phyloP scores from a whole-genome alignment of 2,329 filamentous ascomycete species.

The Diaporthe amygdali region DNA sequence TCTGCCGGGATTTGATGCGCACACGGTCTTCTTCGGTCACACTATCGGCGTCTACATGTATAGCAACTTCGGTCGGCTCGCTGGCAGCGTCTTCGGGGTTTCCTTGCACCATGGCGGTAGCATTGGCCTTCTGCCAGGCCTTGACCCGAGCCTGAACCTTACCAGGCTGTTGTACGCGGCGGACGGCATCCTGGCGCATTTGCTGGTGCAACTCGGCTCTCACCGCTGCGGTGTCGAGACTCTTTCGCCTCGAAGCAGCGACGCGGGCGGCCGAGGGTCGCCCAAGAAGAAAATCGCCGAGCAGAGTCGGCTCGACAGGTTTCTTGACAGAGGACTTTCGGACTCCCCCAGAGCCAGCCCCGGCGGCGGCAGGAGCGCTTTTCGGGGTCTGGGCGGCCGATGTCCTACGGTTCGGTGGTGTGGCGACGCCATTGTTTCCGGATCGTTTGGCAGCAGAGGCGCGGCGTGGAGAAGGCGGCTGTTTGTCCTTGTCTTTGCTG shows the following conservation, averaged over 20 bases:
- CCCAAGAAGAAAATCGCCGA: constrained; percentile 63
- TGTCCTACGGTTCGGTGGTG: constrained; percentile 32
- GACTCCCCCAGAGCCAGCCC: constrained; percentile 31
- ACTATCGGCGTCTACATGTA: constrained; percentile 63
- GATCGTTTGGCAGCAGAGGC: constrained; percentile 24
- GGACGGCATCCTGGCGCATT: constrained; percentile 64
- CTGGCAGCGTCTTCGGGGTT: constrained; percentile 58
- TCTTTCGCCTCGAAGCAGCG: constrained; percentile 55
- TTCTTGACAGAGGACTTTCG: constrained; percentile 44
- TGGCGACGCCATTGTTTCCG: constrained; percentile 30
- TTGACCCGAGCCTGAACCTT: constrained; percentile 81
- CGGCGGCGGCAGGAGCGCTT: constrained; percentile 45
- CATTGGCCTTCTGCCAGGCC: constrained; percentile 83
- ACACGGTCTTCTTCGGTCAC: constrained; percentile 67
- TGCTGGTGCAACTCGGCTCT: constrained; percentile 59
- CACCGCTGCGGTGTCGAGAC: constrained; percentile 58
- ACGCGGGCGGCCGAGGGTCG: constrained; percentile 61
- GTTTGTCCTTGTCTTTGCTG: constrained; percentile 24
- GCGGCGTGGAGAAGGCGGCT: constrained; percentile 17
- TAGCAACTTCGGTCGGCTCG: constrained; percentile 65
- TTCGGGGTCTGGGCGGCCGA: constrained; percentile 43
- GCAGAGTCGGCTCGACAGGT: constrained; percentile 50
- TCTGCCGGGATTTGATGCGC: constrained; percentile 59
- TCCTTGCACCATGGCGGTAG: constrained; percentile 62
- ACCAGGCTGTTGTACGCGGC: constrained; percentile 64